A percentile compares a stretch with the other conserved stretches of the same genome.
Evolutionary conservation across 352 stramenopile species (phyloP).

Genomic region (Phytophthora agathidicida): DNA sequence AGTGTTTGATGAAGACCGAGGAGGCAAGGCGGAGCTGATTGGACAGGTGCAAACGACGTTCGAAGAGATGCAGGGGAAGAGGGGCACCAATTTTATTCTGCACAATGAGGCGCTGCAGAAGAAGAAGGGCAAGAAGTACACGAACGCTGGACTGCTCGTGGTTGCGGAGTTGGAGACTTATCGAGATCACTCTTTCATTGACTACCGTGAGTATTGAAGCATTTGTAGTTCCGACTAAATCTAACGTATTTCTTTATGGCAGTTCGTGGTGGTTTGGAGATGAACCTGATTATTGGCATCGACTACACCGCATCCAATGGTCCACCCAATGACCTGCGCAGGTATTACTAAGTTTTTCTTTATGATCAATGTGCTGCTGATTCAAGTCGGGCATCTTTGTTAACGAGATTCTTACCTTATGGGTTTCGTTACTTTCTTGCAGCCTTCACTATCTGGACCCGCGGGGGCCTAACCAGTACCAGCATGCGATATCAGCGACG

Average conservation of each 20-base stretch:
- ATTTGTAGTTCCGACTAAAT: no score
- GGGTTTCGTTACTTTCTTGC: neutral
- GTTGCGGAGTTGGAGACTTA: constrained; percentile 46
- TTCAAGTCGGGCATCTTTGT: neutral
- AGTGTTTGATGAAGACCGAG: constrained; percentile 82
- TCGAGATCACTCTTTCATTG: constrained; percentile 58
- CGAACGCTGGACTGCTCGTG: constrained; percentile 59
- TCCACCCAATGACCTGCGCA: constrained; percentile 48
- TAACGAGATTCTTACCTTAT: neutral
- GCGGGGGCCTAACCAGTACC: constrained; percentile 70
- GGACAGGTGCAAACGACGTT: constrained; percentile 65
- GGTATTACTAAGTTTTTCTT: constrained; percentile 16
- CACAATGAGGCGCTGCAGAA: constrained; percentile 60
- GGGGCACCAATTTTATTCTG: constrained; percentile 57
- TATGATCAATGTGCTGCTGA: neutral
- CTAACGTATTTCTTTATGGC: constrained; percentile 14
- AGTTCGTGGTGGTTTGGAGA: constrained; percentile 87
- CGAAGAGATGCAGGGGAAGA: constrained; percentile 61
- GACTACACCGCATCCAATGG: constrained; percentile 83
- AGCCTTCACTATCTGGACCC: constrained; percentile 78
- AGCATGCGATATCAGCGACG: constrained; percentile 75
- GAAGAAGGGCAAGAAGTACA: constrained; percentile 81
- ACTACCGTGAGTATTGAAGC: constrained; percentile 69
- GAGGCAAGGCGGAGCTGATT: constrained; percentile 73
- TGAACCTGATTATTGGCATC: constrained; percentile 79